Evolutionary conservation across 75 land plant species (phyloP).

Genomic region (Cryptomeria japonica): DNA sequence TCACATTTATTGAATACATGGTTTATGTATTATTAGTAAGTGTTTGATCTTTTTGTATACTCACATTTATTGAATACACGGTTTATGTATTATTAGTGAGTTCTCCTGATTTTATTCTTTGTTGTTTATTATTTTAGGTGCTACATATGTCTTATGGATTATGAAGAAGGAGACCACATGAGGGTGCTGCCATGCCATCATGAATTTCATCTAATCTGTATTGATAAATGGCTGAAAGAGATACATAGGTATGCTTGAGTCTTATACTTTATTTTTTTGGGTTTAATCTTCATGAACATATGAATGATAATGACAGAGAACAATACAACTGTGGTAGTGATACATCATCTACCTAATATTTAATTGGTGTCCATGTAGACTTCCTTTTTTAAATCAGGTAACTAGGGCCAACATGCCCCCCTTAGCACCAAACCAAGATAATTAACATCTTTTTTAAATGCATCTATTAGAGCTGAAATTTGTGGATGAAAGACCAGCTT

Average conservation of each 20-base stretch:
- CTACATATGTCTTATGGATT: slow-evolving; percentile 90
- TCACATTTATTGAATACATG: neutral
- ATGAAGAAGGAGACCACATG: slow-evolving; percentile 85
- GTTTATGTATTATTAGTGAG: neutral
- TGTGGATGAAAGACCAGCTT: neutral
- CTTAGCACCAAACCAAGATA: neutral
- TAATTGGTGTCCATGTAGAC: neutral
- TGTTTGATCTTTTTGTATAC: neutral
- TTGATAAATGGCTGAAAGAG: slow-evolving; percentile 95
- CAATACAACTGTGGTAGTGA: neutral
- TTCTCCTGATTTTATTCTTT: neutral
- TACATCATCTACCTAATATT: neutral
- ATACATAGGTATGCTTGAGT: slow-evolving; percentile 70
- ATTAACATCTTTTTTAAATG: neutral
- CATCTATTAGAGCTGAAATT: neutral
- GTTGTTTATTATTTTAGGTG: slow-evolving; percentile 45
- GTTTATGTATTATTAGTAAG: neutral
- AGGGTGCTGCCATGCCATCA: slow-evolving; percentile 84
- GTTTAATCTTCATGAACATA: neutral
- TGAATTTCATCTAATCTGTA: slow-evolving; percentile 80
- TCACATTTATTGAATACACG: neutral
- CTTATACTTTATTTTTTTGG: neutral
- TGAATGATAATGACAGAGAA: neutral
- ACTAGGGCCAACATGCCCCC: neutral
- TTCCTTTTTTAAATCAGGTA: neutral